Base-by-base conservation (phyloP, 2,329 filamentous ascomycete genomes). In the Alternaria sp. region DNA sequence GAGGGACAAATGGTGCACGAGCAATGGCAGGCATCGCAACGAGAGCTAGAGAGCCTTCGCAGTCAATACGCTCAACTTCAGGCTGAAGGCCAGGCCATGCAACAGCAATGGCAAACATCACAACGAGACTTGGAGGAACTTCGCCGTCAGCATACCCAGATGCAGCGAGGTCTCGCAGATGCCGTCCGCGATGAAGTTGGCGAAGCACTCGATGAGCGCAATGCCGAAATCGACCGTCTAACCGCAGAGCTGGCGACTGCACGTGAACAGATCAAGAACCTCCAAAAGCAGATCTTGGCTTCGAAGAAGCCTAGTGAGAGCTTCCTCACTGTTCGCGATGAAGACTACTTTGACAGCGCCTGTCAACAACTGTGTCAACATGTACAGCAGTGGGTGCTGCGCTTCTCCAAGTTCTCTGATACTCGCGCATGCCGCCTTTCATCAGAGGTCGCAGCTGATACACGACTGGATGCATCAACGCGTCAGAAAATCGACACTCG, bases 401-500 rank as follows among this genome's bases (percentile, higher is more conserved):
- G 96, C 75, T 99, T 99, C 84, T 97, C 94, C 72, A 98, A 98
- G 79, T 96, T 96, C 82, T 98, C 94, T 53, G 95, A 98, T 81
- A 93, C 94, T 83, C 91, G 92, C 71, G 88, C 92, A 61, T 97
- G 94, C 79, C 92, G 93, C 61, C 82, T 93, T 45, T 94, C 94
- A 11, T 89, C 86, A 64, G 92, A 97, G 77, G 89, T 99, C 75
- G 90, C 91, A 61, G 93, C 97, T 76, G 78, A 79, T 61, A 68
- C 69, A 8, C 72, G 75, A 61, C 60, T 79, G 50, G 78, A 79
- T 55, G 53, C 72, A 18, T 63, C 74, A 8, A 79, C 75, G 12
- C 73, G 78, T 26, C 94, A 97, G 75, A 96, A 96, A 84, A 91
- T 96, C 65, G 93, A 97, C 75, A 94, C 97, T 79, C 90, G 95